phyloP scores from a whole-genome alignment of 768 basidiomycete genomes.

The Leccinum barrowsii region DNA sequence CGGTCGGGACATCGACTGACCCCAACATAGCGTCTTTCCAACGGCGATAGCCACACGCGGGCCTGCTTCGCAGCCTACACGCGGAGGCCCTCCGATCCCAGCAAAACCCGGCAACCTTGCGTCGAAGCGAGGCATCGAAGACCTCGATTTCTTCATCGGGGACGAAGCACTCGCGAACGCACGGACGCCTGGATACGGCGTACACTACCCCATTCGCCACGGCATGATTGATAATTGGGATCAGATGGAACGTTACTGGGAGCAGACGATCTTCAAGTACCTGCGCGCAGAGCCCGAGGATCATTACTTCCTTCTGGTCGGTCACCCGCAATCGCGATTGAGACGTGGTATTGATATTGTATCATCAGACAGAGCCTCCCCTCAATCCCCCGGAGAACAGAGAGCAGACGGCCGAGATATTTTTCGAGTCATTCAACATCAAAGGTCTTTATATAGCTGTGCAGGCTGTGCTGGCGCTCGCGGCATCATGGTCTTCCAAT shows the following conservation, averaged over 20 bases:
- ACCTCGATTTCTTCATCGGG: constrained; percentile 99
- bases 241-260: constrained; percentile 99
- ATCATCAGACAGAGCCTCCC: constrained; percentile 92
- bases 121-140: constrained; percentile 95
- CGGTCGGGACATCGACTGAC: constrained; percentile 5
- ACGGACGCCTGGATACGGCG: constrained; percentile 89
- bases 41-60: constrained; percentile 90
- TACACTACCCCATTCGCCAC: constrained; percentile 96
- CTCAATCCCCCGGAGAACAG: constrained; percentile 98
- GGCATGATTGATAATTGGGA: constrained; percentile 99
- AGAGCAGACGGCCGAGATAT: constrained; percentile 98
- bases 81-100: constrained; percentile 75
- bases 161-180: constrained; percentile 96
- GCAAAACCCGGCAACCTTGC: constrained; percentile 89
- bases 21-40: constrained; percentile 76
- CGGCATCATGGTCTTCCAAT: constrained; percentile 94
- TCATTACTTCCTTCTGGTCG: constrained; percentile 93
- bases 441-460: constrained; percentile 98
- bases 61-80: constrained; percentile 55
- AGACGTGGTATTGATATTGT: not conserved
- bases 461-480: constrained; percentile 96
- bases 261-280: constrained; percentile 99
- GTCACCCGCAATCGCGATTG: constrained; percentile 28
- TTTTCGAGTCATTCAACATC: constrained; percentile 99
- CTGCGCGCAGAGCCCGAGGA: constrained; percentile 97